Base-by-base conservation (phyloP, 176 grass and related monocot species). In the Hsuehochloa calcarea region DNA sequence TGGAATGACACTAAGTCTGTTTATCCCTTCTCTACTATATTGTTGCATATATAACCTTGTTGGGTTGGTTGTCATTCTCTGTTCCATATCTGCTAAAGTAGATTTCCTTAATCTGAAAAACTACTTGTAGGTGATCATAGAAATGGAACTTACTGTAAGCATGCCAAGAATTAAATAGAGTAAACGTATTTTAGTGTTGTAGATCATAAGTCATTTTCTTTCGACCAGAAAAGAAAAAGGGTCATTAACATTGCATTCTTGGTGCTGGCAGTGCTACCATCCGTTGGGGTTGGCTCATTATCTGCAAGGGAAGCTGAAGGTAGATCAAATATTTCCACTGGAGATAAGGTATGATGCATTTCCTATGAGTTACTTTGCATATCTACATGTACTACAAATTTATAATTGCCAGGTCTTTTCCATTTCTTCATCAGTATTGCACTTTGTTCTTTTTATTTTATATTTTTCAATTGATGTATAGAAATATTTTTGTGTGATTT, bases 261-360 rank as follows among this genome's bases (percentile, higher is more conserved):
- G 66, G 52, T 5, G 4, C 56, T 88, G 37, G 35, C 87, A 96
- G 91, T 96, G 31, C 78, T 93, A 37, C 94, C 91, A 82, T 93
- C 90, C 16, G 45, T 78, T 91, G 94, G 91, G 51, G 74, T 90
- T 82, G 87, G 90, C 64, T 90, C 88, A 15, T 81, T 92, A 35
- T 92, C 87, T 92, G 79, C 92, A 20, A 96, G 91, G 82, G 94
- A 96, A 87, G 88, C 91, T 85, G 94, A 96, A 82, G 91, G 91
- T 75, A 87, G 91, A 89, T 82, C 81, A 61, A 96, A 96, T 68
- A 40, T 85, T 62, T 93, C 94, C 77, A 78, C 86, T 72, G 88
- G 70, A 73, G 93, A 96, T 79, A 96, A 96, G 91, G 94, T 97
- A 68, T 71, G 39, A 82, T 38, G 44, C 4, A 38, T 86, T 66